Conservation (phyloP, 371 early-diverging fungal genomes). For the Saksenaea oblongispora region DNA sequence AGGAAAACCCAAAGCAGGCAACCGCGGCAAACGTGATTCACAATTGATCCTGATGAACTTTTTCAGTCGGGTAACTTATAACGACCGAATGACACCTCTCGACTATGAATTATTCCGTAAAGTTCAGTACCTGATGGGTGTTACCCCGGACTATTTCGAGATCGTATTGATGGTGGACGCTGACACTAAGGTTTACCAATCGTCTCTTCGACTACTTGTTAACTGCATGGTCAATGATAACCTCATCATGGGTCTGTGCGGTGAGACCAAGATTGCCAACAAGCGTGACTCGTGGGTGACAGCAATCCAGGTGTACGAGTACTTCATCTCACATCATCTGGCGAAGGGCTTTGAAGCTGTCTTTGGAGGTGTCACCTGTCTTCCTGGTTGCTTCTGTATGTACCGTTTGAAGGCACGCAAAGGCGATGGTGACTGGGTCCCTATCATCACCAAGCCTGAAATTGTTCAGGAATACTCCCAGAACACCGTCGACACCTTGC, state of each 20-base stretch:
- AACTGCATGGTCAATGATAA: conserved; percentile 80
- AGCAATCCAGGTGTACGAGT: conserved; percentile 95
- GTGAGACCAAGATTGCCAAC: conserved; percentile 88
- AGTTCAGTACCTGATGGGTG: conserved; percentile 72
- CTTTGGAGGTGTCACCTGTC: conserved; percentile 97
- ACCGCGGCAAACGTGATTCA: conserved; percentile 95
- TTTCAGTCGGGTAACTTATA: conserved; percentile 78
- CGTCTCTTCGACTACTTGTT: conserved; percentile 74
- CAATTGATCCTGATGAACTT: conserved; percentile 95
- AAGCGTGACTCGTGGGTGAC: conserved; percentile 87
- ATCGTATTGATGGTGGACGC: conserved; percentile 93
- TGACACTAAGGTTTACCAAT: conserved; percentile 81
- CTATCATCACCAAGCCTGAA: conserved; percentile 84
- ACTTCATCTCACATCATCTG: conserved; percentile 94
- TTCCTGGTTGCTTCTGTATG: conserved; percentile 96
- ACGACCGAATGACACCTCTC: conserved; percentile 82
- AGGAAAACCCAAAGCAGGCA: conserved; percentile 77
- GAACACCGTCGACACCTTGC: conserved; percentile 86
- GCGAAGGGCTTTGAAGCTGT: conserved; percentile 93
- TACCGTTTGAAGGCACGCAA: conserved; percentile 79
- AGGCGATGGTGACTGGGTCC: conserved; percentile 64
- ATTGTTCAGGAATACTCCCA: conserved; percentile 89
- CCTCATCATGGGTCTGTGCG: conserved; percentile 83
- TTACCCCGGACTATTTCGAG: conserved; percentile 82
- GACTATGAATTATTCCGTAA: conserved; percentile 88